Evolutionary conservation across 768 basidiomycete species (phyloP), one percentile per base, ranked within the genome.

Genomic region (Strobilomyces confusus): DNA sequence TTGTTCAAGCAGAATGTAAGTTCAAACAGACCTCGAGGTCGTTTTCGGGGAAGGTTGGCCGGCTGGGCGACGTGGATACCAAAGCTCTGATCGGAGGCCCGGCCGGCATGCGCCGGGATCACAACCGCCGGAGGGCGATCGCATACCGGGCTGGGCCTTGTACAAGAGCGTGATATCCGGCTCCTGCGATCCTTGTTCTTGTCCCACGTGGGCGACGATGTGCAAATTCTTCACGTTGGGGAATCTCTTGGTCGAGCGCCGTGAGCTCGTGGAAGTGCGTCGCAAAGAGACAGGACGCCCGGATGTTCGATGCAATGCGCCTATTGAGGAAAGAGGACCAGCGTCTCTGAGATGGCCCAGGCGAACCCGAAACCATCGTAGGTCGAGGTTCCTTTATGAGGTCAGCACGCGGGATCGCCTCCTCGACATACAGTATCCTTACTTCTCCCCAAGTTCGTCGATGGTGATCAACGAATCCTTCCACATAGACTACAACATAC

Each of bases 231-330:
- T 91, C 50, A 99, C 93, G 57, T n/a, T 94, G 88, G 0, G 79
- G 56, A 20, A 94, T 75, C 67, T 93, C 81, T 70, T 95, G 88
- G 58, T 93, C 88, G 19, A 99, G 79, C 0, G 89, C 85, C 0
- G 97, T 98, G 34, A 99, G 77, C 67, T 99, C 97, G 70, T 98
- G 95, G 72, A 98, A 99, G 68, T 98, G 95, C 0, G 97, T 97
- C 0, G 97, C 95, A 64, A 99, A 99, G 8, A 98, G 77, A 65
- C 94, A 95, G 71, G 95, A 97, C 2, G 92, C 90, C 58, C 88
- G 86, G 34, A 98, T 95, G 56, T 90, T 77, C 4, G 88, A 90
- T 1, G 94, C 95, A 55, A 99, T 95, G 63, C 95, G 86, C 68
- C 95, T 98, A 51, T 32, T 17, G 14, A 52, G 4, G 26, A 14